Conservation (phyloP, 1,139 yeast genomes). For the Protomyces gravidus region DNA sequence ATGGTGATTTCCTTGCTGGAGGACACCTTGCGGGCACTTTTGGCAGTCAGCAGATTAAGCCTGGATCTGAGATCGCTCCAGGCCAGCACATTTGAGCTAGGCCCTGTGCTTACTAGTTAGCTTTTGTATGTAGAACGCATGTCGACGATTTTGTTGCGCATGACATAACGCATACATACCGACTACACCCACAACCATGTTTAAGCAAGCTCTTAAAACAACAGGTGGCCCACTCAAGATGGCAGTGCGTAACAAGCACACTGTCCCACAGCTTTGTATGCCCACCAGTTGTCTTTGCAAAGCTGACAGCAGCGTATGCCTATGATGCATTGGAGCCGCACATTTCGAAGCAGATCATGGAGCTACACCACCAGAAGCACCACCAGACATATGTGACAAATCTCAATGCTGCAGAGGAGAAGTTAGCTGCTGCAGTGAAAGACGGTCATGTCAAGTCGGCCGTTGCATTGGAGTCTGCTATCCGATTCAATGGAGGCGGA, state of each 20-base stretch:
- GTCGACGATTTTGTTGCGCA: too few relatives aligned
- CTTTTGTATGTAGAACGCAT: too few relatives aligned
- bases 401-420: constrained; percentile 76
- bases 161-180: too few relatives aligned
- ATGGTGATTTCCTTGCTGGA: constrained; percentile 23
- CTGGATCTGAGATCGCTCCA: constrained; percentile 25
- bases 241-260: neutral
- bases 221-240: neutral
- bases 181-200: neutral
- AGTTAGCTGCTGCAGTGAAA: constrained; percentile 64
- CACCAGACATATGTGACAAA: constrained; percentile 93
- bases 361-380: constrained; percentile 77
- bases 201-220: neutral
- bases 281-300: neutral
- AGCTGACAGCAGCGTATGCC: constrained; percentile 13
- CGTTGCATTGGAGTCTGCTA: constrained; percentile 65
- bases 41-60: constrained; percentile 13
- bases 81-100: constrained; percentile 18
- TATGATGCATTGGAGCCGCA: constrained; percentile 71
- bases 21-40: constrained; percentile 23
- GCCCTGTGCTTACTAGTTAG: too few relatives aligned
- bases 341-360: constrained; percentile 80
- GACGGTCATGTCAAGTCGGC: constrained; percentile 64
- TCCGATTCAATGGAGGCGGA: constrained; percentile 96
- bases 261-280: neutral